These are phyloP conservation scores for Pythium phragmiticola DNA, from an alignment of 352 stramenopile genomes.

Conservation along the genomic window DNA sequence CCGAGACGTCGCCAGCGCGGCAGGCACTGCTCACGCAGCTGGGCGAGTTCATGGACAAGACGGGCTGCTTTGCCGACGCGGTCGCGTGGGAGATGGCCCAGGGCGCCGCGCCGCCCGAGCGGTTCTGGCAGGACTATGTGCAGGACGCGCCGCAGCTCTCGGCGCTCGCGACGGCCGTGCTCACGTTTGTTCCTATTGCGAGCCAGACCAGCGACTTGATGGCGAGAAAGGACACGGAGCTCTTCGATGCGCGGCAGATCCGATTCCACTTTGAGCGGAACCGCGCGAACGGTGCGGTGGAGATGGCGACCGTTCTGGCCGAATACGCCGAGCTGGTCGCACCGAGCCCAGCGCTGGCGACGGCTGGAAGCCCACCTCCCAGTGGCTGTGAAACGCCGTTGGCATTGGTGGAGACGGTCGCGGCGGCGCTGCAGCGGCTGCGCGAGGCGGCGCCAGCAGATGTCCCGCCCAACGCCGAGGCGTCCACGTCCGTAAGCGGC, in stretches of 20 bases:
- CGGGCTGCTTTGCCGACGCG: conserved; percentile 37
- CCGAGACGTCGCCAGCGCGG: background rate
- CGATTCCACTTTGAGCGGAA: conserved; percentile 19
- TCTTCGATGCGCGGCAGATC: conserved; percentile 15
- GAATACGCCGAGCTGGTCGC: conserved; percentile 8
- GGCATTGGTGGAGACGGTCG: background rate
- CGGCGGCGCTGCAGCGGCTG: background rate
- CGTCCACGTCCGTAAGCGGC: too few relatives aligned
- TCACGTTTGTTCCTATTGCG: conserved; percentile 24
- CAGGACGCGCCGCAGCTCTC: conserved; percentile 45
- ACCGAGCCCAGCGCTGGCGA: background rate
- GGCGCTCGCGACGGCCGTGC: conserved; percentile 32
- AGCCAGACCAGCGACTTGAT: conserved; percentile 1
- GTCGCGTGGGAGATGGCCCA: conserved; percentile 53
- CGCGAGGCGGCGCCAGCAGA: background rate
- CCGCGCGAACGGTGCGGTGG: conserved; percentile 1
- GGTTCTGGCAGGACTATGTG: conserved; percentile 53
- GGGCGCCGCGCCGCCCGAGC: conserved; percentile 28
- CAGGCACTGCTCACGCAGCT: conserved; percentile 38
- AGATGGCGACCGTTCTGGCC: background rate
- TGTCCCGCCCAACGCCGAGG: background rate
- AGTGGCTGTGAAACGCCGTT: background rate
- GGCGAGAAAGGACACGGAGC: background rate
- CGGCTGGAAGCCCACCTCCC: background rate
- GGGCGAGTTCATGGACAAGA: conserved; percentile 36